A percentile compares a stretch with the other conserved stretches of the same genome.
phyloP scores from a whole-genome alignment of 179 eudicot species.

The Sideroxylon spinosum region DNA sequence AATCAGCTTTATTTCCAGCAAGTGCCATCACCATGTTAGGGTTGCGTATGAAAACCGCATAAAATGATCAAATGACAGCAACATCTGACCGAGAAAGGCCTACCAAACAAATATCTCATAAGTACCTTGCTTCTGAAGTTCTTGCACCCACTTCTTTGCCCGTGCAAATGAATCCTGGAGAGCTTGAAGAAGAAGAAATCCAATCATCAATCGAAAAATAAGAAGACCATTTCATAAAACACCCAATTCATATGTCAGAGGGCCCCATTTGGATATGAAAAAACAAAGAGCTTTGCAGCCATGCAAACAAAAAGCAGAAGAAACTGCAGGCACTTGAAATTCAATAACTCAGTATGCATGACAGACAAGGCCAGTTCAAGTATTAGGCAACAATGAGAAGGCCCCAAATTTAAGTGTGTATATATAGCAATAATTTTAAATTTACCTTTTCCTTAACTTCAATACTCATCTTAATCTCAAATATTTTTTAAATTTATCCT shows the following conservation, averaged over 20 bases:
- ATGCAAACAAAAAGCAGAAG: not conserved
- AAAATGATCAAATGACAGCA: not conserved
- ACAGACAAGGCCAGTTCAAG: no score
- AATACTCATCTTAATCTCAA: no score
- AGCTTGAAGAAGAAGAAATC: not conserved
- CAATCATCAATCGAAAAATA: not conserved
- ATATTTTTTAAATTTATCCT: no score
- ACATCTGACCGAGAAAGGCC: not conserved
- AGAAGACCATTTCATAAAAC: not conserved
- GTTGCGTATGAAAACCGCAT: conserved; percentile 51
- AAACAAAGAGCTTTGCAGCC: not conserved
- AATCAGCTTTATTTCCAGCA: conserved; percentile 85
- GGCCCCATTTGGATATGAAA: not conserved
- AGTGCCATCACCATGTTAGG: conserved; percentile 96
- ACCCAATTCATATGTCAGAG: not conserved
- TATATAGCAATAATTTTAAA: no score
- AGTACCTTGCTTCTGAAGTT: conserved; percentile 94
- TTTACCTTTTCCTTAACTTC: no score
- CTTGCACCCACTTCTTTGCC: conserved; percentile 99
- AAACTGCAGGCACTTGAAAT: not conserved
- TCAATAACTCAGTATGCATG: not conserved
- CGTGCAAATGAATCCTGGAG: conserved; percentile 74
- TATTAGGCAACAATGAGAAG: no score
- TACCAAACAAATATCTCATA: not conserved
- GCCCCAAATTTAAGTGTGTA: no score